Percentiles rank a stretch among this genome's conserved stretches.
phyloP scores from a whole-genome alignment of 2,329 filamentous ascomycete genomes.

The Monilinia polystroma region DNA sequence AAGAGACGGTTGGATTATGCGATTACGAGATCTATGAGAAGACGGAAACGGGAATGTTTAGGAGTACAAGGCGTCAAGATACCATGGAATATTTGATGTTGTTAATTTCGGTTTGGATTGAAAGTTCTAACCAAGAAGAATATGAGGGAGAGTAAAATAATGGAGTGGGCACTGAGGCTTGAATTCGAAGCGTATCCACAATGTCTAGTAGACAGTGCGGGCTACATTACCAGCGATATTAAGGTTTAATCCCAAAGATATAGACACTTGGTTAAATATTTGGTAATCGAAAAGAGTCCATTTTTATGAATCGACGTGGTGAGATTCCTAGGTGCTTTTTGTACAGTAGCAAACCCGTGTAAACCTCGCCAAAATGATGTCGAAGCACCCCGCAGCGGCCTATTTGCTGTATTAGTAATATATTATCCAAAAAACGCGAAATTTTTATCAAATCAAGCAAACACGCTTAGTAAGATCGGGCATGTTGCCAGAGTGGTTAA shows the following conservation, averaged over 20 bases:
- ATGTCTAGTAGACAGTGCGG: background rate
- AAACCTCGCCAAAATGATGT: background rate
- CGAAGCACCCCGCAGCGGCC: too few species aligned
- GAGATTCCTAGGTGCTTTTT: too few species aligned
- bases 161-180: background rate
- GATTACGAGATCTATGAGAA: background rate
- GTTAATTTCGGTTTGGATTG: background rate
- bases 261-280: background rate
- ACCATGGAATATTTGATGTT: constrained; percentile 22
- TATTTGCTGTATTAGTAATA: too few species aligned
- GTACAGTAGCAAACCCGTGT: too few species aligned
- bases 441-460: background rate
- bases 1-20: background rate
- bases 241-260: background rate
- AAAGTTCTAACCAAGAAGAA: background rate
- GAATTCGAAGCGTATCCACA: background rate
- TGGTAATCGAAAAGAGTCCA: too few species aligned
- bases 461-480: background rate
- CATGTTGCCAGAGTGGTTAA: constrained; percentile 25
- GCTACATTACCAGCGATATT: background rate
- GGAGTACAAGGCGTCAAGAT: constrained; percentile 18
- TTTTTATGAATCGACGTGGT: too few species aligned
- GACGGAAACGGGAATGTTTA: background rate
- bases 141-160: background rate
- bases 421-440: too few species aligned